Percentiles rank a stretch among this genome's conserved stretches.
These are phyloP conservation scores for Globisporangium nodosum DNA, from an alignment of 352 stramenopile species.

Conservation along the genomic window DNA sequence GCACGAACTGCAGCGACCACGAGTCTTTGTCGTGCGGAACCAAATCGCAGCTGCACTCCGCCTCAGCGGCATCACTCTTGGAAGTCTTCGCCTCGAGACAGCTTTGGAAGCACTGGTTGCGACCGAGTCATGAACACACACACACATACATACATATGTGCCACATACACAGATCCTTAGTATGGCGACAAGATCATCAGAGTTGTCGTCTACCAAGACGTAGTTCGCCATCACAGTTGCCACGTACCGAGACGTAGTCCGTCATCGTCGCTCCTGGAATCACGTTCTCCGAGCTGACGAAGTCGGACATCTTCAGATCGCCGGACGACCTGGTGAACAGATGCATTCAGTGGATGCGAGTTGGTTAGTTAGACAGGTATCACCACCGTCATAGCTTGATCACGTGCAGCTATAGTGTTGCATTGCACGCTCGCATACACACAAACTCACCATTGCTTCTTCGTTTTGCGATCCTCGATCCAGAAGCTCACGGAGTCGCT, in stretches of 20 bases:
- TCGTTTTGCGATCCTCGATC: slow-evolving; percentile 4
- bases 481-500: slow-evolving; percentile 1
- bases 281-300: slow-evolving; percentile 2
- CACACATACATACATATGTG: not conserved
- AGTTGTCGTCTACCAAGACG: too few relatives aligned
- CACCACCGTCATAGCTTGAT: too few relatives aligned
- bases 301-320: not conserved
- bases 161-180: not conserved
- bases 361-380: not conserved
- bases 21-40: not conserved
- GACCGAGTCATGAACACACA: not conserved
- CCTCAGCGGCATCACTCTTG: not conserved
- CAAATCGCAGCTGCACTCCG: not conserved
- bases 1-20: slow-evolving; percentile 2
- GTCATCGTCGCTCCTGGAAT: not conserved
- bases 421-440: not conserved
- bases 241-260: slow-evolving; percentile 5
- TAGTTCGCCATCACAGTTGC: not conserved
- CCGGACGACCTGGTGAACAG: not conserved
- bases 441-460: slow-evolving; percentile 4
- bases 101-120: slow-evolving; percentile 1
- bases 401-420: too few relatives aligned
- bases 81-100: not conserved
- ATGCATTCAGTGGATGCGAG: too few relatives aligned
- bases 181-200: too few relatives aligned